These are phyloP conservation scores for Alloascoidea africana DNA, from an alignment of 805 yeast genomes.

Conservation along the genomic window DNA sequence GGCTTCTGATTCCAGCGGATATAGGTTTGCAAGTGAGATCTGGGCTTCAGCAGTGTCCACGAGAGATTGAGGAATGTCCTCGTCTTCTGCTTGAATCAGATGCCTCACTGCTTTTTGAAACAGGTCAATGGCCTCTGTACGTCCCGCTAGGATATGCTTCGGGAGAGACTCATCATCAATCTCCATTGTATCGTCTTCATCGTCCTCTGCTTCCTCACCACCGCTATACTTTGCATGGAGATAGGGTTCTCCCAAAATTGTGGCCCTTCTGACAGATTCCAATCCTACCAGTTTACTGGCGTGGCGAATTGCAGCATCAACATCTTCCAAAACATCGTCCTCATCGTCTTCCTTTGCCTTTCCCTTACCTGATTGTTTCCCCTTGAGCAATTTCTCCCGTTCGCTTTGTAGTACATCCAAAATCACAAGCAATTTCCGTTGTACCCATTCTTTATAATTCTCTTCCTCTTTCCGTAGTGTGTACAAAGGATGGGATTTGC, in stretches of 20 bases:
- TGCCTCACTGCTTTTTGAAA: constrained; percentile 40
- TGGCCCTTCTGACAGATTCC: constrained; percentile 7
- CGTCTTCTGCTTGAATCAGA: constrained; percentile 44
- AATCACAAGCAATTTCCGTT: constrained; percentile 9
- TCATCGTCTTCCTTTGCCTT: constrained; percentile 42
- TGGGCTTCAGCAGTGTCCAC: constrained; percentile 77
- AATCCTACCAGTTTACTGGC: constrained; percentile 3
- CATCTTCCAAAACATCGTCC: constrained; percentile 17
- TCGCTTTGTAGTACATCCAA: neutral
- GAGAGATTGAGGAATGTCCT: constrained; percentile 69
- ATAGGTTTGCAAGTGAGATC: constrained; percentile 64
- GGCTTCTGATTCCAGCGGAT: constrained; percentile 45
- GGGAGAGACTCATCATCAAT: constrained; percentile 6
- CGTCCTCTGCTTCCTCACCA: constrained; percentile 8
- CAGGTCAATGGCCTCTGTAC: constrained; percentile 28
- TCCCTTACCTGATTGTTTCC: constrained; percentile 10
- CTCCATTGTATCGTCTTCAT: constrained; percentile 8
- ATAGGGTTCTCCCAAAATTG: constrained; percentile 1
- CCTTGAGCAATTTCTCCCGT: constrained; percentile 6
- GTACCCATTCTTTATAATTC: constrained; percentile 36
- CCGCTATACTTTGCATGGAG: constrained; percentile 3
- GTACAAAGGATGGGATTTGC: constrained; percentile 41
- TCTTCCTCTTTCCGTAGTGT: constrained; percentile 19
- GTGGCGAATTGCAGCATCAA: constrained; percentile 3
- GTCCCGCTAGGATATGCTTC: constrained; percentile 26